phyloP scores from a whole-genome alignment of 2,329 filamentous ascomycete genomes.

The Ramularia endophylla region DNA sequence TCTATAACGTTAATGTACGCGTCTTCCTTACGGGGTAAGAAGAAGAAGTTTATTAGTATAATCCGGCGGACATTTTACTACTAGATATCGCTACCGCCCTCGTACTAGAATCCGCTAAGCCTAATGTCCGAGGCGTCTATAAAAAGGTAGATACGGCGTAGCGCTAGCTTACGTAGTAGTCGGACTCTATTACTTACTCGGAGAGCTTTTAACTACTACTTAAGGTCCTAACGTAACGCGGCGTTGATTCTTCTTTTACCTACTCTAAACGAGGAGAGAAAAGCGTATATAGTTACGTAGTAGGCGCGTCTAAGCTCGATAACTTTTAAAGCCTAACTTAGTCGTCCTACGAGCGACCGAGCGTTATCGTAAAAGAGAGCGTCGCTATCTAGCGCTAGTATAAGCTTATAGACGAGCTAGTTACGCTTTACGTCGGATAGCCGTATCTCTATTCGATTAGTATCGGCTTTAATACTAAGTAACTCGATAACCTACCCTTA shows the following conservation, averaged over 20 bases:
- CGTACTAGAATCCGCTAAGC: not conserved
- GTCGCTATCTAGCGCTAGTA: too few species aligned
- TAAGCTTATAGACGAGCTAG: too few species aligned
- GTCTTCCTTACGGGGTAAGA: not conserved
- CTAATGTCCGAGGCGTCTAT: not conserved
- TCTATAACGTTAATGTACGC: not conserved
- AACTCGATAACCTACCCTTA: not conserved
- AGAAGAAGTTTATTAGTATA: not conserved
- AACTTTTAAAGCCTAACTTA: not conserved
- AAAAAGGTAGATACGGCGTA: not conserved
- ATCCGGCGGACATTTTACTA: not conserved
- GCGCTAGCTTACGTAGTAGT: not conserved
- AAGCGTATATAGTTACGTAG: not conserved
- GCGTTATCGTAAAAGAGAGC: too few species aligned
- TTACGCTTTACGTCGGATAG: not conserved
- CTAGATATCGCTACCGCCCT: not conserved
- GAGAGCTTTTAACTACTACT: not conserved
- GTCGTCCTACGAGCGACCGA: too few species aligned
- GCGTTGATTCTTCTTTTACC: too few species aligned
- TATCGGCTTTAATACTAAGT: not conserved
- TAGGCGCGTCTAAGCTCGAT: not conserved
- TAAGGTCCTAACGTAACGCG: not conserved
- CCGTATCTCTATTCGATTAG: not conserved
- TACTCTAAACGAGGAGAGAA: too few species aligned
- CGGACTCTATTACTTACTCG: not conserved